Evolutionary conservation across 305 asterid species (phyloP).

Genomic region (Solanum hybrid): DNA sequence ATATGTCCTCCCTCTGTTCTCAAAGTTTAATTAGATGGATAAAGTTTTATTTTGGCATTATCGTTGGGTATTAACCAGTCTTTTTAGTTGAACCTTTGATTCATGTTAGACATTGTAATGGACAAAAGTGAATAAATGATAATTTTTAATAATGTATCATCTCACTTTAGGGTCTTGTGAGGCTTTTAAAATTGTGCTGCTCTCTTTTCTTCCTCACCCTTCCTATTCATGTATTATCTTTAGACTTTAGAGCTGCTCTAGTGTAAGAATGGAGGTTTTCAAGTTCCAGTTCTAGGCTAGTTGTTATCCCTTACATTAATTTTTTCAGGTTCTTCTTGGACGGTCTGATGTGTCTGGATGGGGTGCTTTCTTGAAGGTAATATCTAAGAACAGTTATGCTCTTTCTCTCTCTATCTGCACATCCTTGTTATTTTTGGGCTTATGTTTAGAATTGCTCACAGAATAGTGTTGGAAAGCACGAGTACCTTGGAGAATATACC

Average conservation of each 20-base stretch:
- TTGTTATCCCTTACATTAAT: not conserved
- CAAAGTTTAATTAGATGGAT: not conserved
- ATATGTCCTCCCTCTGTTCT: not conserved
- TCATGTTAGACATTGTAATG: not conserved
- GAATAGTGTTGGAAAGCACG: slow-evolving; percentile 85
- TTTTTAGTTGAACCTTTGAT: not conserved
- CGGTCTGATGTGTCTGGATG: slow-evolving; percentile 89
- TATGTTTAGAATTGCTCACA: slow-evolving; percentile 26
- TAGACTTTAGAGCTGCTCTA: not conserved
- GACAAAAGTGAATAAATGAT: not conserved
- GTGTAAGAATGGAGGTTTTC: not conserved
- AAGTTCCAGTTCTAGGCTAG: not conserved
- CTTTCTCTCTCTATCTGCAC: not conserved
- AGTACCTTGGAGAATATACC: slow-evolving; percentile 95
- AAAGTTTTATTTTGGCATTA: not conserved
- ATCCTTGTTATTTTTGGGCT: slow-evolving; percentile 1
- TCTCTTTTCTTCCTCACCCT: not conserved
- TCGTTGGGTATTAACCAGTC: not conserved
- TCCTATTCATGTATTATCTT: not conserved
- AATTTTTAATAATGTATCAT: not conserved
- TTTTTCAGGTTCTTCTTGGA: slow-evolving; percentile 72
- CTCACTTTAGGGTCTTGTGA: not conserved
- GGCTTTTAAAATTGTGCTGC: not conserved
- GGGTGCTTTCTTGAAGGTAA: slow-evolving; percentile 99
- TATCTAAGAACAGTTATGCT: slow-evolving; percentile 6